Evolutionary conservation across 2,329 filamentous ascomycete genomes (phyloP), one percentile per base, ranked within the genome.

Genomic region (Ascochyta lentis): DNA sequence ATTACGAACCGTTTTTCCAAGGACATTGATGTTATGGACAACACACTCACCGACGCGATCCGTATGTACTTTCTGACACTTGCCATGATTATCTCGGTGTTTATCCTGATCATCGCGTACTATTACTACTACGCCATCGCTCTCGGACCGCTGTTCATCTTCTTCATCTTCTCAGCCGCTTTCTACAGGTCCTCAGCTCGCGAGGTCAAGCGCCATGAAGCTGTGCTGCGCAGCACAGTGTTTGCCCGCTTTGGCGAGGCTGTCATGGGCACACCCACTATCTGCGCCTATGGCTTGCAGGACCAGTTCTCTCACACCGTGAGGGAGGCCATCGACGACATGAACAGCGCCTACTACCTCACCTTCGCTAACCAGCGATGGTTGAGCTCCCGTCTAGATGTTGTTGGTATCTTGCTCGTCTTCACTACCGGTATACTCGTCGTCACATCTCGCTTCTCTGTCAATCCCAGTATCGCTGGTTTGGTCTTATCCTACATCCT

Each of bases 1-100:
- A 97, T 98, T 73, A 96, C 92, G 22, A 98, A 98, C 74, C 90
- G 95, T 15, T 98, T 98, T 77, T 96, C 92, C 29, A 89, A 94
- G 65, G 95, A 99, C 69, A 90, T 98, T 37, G 92, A 97, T 69
- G 91, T 95, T 53, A 96, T 98, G 92, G 95, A 98, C 78, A 96
- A 96, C 74, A 91, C 88, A 54, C 79, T 97, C 39, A 89, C 89
- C 0, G 94, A 97, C 67, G 89, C 91, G 3, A 91, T 97, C 77
- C 87, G 94, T 62, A 96, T 97, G 87, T 97, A 94, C 79, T 89
- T 93, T 67, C 79, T 97, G 66, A 96, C 92, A 1, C 78, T 96
- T 65, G 88, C 86, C 35, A 67, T 59, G n/a, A 45, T 27, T 10
- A 26, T 34, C 15, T 66, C 90, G 4, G 90, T 96, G 33, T 96